Base-by-base conservation (phyloP, 805 yeast genomes). In the Teunomyces aglyptinius region DNA sequence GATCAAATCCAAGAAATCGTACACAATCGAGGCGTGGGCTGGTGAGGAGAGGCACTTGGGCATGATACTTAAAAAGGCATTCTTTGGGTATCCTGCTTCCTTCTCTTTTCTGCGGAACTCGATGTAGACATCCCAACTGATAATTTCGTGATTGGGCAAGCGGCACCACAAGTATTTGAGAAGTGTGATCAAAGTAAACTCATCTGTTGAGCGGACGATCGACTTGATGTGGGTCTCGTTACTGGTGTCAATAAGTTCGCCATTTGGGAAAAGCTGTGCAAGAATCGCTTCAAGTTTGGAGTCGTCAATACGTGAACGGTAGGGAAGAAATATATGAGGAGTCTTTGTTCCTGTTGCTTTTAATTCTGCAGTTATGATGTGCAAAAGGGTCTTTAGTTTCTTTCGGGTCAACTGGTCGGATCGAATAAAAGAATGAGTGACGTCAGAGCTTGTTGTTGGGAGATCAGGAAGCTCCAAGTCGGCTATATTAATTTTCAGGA, bases 121-220 rank as follows among this genome's bases (percentile, higher is more conserved):
- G 20, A 82, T 71, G 63, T 90, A 90, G 0, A 89, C 81, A 46
- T 83, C 85, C 96, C 96, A 89, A 0, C 96, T 94, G 38, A 90
- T 82, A 26, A 90, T 75, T 53, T 90, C 89, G 49, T 80, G 78
- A 46, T 83, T 85, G 6, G 92, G 92, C 16, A 91, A 65, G 48
- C 97, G 73, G 49, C 91, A 80, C 97, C 97, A 90, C 39, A 89
- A 71, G 66, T 87, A 90, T 60, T 89, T 89, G 49, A 90, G 70
- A 1, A 85, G 85, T 47, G 89, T 78, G 31, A 86, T 81, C 34
- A 90, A 67, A 1, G 91, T 85, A 61, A 79, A 83, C 46, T 82
- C 89, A 53, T 87, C 89, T 36, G 63, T 61, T 42, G 69, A 57
- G 41, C 72, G 62, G 4, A 86, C 71, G 2, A 76, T 69, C 22